Conservation (phyloP, 2,329 filamentous ascomycete genomes). For the Cladophialophora psammophila region DNA sequence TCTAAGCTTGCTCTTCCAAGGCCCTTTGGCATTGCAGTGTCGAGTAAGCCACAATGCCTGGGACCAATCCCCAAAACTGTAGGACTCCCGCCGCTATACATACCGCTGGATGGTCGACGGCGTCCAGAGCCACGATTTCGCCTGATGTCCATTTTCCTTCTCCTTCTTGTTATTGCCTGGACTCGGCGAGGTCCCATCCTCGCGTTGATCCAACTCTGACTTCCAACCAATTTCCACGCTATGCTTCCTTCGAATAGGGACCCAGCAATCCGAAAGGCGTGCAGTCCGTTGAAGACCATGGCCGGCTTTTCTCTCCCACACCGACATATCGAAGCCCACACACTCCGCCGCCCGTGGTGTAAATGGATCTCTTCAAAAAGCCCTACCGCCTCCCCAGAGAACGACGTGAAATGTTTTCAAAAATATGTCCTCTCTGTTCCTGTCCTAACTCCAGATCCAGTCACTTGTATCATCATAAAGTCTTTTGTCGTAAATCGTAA, state of each 20-base stretch:
- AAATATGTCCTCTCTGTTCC: background rate
- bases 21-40: background rate
- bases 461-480: conserved; percentile 13
- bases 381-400: background rate
- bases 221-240: background rate
- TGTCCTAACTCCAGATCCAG: conserved; percentile 8
- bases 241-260: background rate
- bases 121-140: background rate
- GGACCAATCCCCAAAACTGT: background rate
- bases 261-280: background rate
- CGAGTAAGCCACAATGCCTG: background rate
- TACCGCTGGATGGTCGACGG: background rate
- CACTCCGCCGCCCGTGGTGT: background rate
- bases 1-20: background rate
- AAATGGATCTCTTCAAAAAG: background rate
- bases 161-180: background rate
- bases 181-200: background rate
- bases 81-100: background rate
- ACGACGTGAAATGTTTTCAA: background rate
- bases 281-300: background rate
- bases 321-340: background rate
- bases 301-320: background rate
- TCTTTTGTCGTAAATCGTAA: conserved; percentile 21
- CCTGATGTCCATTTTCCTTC: background rate
- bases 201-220: background rate